Conservation (phyloP, 768 basidiomycete genomes). For the Macrolepiota dolichaula region DNA sequence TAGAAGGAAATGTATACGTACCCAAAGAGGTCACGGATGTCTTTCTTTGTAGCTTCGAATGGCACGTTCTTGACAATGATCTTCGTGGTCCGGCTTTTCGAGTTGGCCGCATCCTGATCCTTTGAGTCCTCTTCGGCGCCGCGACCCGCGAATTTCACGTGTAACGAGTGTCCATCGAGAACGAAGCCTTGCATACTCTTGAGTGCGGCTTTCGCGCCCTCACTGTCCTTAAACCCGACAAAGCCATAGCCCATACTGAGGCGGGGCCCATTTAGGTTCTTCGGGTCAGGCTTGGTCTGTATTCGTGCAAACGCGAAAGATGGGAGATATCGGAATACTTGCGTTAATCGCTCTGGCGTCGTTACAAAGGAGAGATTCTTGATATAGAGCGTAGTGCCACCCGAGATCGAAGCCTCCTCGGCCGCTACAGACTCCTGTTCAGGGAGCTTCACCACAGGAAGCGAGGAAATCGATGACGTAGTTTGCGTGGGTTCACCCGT, state of each 20-base stretch:
- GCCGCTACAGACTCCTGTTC: conserved; percentile 37
- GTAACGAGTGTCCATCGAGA: conserved; percentile 82
- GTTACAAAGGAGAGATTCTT: conserved; percentile 97
- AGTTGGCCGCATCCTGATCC: conserved; percentile 31
- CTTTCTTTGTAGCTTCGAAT: conserved; percentile 94
- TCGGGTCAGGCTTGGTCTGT: conserved; percentile 88
- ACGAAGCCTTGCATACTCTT: conserved; percentile 78
- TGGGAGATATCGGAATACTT: conserved; percentile 71
- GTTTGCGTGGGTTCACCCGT: conserved; percentile 28
- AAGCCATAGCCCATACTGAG: conserved; percentile 98
- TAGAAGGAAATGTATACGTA: conserved; percentile 33
- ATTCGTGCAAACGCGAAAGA: conserved; percentile 85
- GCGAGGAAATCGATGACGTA: conserved; percentile 9
- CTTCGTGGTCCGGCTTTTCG: conserved; percentile 77
- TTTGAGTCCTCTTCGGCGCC: conserved; percentile 61
- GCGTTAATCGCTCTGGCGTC: conserved; percentile 64
- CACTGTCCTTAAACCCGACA: conserved; percentile 78
- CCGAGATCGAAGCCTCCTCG: conserved; percentile 43
- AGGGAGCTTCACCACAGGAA: conserved; percentile 32
- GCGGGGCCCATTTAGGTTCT: conserved; percentile 51
- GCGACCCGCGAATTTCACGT: conserved; percentile 84
- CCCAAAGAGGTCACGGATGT: conserved; percentile 87
- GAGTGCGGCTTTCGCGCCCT: conserved; percentile 71
- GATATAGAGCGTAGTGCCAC: conserved; percentile 85
- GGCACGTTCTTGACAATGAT: conserved; percentile 98